Base-by-base conservation (phyloP, 257 asterid genomes). In the Solanum habrochaites region DNA sequence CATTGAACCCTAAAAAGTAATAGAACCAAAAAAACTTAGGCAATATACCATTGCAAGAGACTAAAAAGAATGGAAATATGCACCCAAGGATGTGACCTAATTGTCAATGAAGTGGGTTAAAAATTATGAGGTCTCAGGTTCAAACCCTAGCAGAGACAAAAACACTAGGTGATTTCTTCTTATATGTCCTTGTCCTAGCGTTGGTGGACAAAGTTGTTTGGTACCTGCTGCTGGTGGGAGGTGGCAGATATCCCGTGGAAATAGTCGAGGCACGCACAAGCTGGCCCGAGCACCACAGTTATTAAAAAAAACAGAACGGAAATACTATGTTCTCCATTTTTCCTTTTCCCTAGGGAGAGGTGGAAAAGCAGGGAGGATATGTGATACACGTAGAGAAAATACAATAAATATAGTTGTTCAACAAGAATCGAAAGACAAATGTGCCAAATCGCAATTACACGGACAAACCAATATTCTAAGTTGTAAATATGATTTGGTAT, bases 1-100 rank as follows among this genome's bases (percentile, higher is more conserved):
- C 98, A 93, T 5, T 89, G 93, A 69, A 92, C 97, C 88, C 99
- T 97, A 92, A 83, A 80, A 12, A 52, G 45, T 18, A 81, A 31
- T 18, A 27, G 64, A 80, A 81, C 45, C 85, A 49, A 81, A 81
- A n/a, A 18, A 18, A 10, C 18, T 80, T 49, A 47, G 67, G 67
- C 43, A 47, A 49, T 45, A 16, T 27, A 27, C 40, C 7, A 70
- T 35, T 49, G 82, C 31, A 85, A 77, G 74, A 75, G 32, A 23
- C 47, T 27, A 83, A 80, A 88, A 82, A 84, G 83, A 88, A 81
- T 66, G 64, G 35, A 56, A 56, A 40, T 47, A 87, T 29, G 75
- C 75, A 69, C 39, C 40, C 40, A 67, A 29, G 75, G 40, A 11
- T 15, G 75, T 29, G 40, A 14, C 75, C 39, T 69, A 14, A 12